Conservation (phyloP, 2,329 filamentous ascomycete genomes). For the Diaporthe sp. region DNA sequence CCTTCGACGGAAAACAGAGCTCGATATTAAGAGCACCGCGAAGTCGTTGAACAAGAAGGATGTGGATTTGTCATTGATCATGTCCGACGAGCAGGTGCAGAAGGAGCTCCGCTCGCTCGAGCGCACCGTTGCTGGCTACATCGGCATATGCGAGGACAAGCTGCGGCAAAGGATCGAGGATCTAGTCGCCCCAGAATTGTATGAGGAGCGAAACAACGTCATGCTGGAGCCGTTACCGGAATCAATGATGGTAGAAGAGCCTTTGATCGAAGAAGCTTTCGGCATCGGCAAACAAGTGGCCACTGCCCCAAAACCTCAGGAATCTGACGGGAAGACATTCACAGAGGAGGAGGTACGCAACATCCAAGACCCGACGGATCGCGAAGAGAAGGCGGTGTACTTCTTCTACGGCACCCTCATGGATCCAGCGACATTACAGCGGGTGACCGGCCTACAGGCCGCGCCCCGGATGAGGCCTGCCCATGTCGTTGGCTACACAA, state of each 20-base stretch:
- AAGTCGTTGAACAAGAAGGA: background rate
- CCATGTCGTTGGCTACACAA: slow-evolving; percentile 1
- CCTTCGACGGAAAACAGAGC: background rate
- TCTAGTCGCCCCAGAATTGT: background rate
- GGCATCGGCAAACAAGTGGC: background rate
- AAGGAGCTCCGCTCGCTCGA: slow-evolving; percentile 9
- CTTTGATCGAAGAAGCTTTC: background rate
- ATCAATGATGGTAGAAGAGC: slow-evolving; percentile 5
- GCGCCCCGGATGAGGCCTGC: background rate
- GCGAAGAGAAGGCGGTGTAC: background rate
- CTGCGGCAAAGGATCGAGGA: slow-evolving; percentile 4
- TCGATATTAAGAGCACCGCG: background rate
- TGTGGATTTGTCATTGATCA: background rate
- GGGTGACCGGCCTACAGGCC: background rate
- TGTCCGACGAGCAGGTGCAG: slow-evolving; percentile 5
- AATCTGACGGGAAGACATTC: accelerated
- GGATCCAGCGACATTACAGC: slow-evolving; percentile 5
- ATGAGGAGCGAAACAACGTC: background rate
- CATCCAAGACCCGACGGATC: background rate
- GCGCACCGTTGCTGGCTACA: slow-evolving; percentile 9
- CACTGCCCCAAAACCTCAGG: background rate
- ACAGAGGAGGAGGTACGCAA: background rate
- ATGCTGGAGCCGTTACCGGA: background rate
- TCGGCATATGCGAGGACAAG: slow-evolving; percentile 6
- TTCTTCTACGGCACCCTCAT: slow-evolving; percentile 24